phyloP scores from a whole-genome alignment of 2,329 filamentous ascomycete species.

The Ilyonectria sp. region DNA sequence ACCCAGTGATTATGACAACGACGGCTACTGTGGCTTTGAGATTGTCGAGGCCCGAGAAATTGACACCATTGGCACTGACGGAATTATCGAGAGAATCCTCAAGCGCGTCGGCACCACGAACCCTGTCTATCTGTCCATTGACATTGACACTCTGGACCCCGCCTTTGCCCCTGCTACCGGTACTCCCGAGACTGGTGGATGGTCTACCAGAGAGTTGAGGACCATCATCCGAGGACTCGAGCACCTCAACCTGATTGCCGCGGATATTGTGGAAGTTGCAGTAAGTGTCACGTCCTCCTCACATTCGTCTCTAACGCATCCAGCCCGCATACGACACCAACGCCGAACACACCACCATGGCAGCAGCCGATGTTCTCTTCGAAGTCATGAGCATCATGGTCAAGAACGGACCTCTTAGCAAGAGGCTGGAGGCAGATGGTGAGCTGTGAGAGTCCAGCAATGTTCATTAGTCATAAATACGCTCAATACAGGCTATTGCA shows the following conservation, averaged over 20 bases:
- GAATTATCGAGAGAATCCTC: conserved; percentile 84
- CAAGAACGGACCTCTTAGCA: conserved; percentile 79
- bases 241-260: conserved; percentile 77
- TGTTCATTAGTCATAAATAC: no score
- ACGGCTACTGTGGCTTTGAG: conserved; percentile 83
- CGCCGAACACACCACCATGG: conserved; percentile 82
- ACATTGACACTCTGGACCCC: conserved; percentile 88
- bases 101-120: conserved; percentile 80
- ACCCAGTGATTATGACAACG: conserved; percentile 79
- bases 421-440: conserved; percentile 52
- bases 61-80: conserved; percentile 69
- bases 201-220: conserved; percentile 80
- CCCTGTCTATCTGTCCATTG: conserved; percentile 86
- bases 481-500: background rate
- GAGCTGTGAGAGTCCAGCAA: conserved; percentile 26
- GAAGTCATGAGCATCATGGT: conserved; percentile 89
- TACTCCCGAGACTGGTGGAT: conserved; percentile 83
- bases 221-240: conserved; percentile 81
- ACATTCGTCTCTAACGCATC: fast-evolving
- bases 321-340: conserved; percentile 80
- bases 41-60: conserved; percentile 78
- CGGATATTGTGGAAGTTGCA: conserved; percentile 80
- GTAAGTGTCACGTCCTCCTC: conserved; percentile 35
- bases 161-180: conserved; percentile 84
- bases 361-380: conserved; percentile 78